Evolutionary conservation across 192 early-diverging fungal species (phyloP), one percentile per base, ranked within the genome.

Genomic region (Linnemannia hyalina): DNA sequence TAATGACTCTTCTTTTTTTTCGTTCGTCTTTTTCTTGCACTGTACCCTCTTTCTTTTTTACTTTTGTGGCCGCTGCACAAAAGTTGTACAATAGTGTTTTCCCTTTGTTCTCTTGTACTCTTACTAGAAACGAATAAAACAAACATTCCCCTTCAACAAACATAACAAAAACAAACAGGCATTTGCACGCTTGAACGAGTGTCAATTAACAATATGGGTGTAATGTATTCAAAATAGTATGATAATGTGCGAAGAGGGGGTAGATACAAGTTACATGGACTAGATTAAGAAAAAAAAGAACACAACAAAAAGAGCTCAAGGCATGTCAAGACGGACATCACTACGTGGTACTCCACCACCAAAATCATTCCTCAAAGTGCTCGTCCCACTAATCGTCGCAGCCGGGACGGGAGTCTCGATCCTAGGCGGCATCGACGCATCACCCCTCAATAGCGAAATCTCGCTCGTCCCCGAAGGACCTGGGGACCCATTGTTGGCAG

Each of bases 1-100:
- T 65, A 65, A 65, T 23, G 52, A 18, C 22, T 54, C 15, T 6
- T 4, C 52, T 60, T 60, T 9, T 60, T 23, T 60, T 6, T 26
- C 26, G 7, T 60, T 26, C 26, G 10, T 52, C 18, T 18, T 22
- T 20, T 22, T 4, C 20, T 52, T 52, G 49, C 49, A 52, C 20
- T 52, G 16, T 52, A 52, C 20, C 49, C 49, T 5, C 16, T 52
- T 52, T 22, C 18, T 52, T 8, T 29, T 15, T 32, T 65, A 32
- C 11, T 65, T 32, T 65, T 65, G 29, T 65, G 26, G 26, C 9
- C 52, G 16, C 55, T 29, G 13, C 60, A 65, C 60, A 65, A 5
- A 46, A 46, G 44, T 65, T 65, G 60, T 65, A 65, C 60, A 9
- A 65, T 65, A 65, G 60, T 35, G 60, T 65, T 52, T 52, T 52